A percentile compares a stretch with the other conserved stretches of the same genome.
Evolutionary conservation across 495 filamentous ascomycete genomes (phyloP).

Genomic region (Bacidia rubella): DNA sequence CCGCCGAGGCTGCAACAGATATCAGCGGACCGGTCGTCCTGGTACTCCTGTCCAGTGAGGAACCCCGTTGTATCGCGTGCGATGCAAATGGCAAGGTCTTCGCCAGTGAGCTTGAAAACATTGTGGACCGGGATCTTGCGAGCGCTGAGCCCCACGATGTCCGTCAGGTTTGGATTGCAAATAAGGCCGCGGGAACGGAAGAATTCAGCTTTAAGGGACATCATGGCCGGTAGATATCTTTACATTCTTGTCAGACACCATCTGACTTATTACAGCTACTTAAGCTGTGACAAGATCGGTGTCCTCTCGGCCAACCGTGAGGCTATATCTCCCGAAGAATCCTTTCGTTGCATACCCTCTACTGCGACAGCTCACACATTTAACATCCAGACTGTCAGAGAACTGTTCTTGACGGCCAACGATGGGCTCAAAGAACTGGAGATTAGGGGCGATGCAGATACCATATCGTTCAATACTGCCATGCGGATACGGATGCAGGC

Average conservation of each 20-base stretch:
- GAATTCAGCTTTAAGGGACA: slow-evolving; percentile 71
- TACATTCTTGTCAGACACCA: background rate
- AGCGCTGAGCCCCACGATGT: slow-evolving; percentile 91
- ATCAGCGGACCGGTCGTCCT: slow-evolving; percentile 75
- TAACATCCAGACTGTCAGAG: slow-evolving; percentile 50
- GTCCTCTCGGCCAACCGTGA: slow-evolving; percentile 60
- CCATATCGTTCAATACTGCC: slow-evolving; percentile 59
- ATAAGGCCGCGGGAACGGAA: slow-evolving; percentile 68
- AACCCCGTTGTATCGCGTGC: slow-evolving; percentile 60
- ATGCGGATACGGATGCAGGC: slow-evolving; percentile 87
- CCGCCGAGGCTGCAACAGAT: slow-evolving; percentile 61
- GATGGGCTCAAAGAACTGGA: slow-evolving; percentile 38
- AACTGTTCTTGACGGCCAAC: slow-evolving; percentile 43
- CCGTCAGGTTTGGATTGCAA: slow-evolving; percentile 89
- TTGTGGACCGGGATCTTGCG: slow-evolving; percentile 59
- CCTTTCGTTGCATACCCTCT: slow-evolving; percentile 56
- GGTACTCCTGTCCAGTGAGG: slow-evolving; percentile 50
- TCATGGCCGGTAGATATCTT: slow-evolving; percentile 52
- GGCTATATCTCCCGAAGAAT: slow-evolving; percentile 71
- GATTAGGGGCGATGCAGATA: slow-evolving; percentile 66
- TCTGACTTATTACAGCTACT: slow-evolving; percentile 35
- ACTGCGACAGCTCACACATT: slow-evolving; percentile 51
- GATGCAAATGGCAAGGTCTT: slow-evolving; percentile 80
- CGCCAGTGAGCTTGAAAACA: slow-evolving; percentile 63
- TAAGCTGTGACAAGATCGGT: slow-evolving; percentile 74